These are phyloP conservation scores for Lasiodiplodia sp. DNA, from an alignment of 2,329 filamentous ascomycete species.

Conservation along the genomic window DNA sequence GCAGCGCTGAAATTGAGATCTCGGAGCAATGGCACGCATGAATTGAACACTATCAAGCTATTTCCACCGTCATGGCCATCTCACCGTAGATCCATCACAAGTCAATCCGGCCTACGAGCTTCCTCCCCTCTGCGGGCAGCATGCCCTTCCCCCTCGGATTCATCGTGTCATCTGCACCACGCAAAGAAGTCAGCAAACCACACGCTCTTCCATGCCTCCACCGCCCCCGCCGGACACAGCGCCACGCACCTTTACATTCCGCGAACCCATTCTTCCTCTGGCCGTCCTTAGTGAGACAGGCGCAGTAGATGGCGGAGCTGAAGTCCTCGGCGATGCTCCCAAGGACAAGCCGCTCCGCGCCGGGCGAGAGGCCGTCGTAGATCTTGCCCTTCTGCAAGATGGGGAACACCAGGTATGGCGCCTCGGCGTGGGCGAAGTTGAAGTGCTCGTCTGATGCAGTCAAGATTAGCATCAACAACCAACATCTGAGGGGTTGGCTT, in stretches of 20 bases:
- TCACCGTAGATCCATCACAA: not conserved
- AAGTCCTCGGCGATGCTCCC: constrained; percentile 40
- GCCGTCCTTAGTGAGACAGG: constrained; percentile 1
- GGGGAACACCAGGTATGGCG: constrained; percentile 42
- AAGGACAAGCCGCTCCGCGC: constrained; percentile 44
- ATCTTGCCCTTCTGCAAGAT: constrained; percentile 36
- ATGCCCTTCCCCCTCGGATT: constrained; percentile 18
- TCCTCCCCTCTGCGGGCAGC: constrained; percentile 6
- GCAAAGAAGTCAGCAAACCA: not conserved
- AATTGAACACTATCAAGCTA: not conserved
- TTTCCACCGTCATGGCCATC: not conserved
- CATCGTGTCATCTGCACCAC: constrained; percentile 5
- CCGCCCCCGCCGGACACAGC: not conserved
- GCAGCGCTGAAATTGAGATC: not conserved
- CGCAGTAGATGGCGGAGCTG: constrained; percentile 39
- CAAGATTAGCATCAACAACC: not conserved
- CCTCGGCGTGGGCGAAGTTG: constrained; percentile 39
- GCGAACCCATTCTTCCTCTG: not conserved
- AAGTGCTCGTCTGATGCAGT: constrained; percentile 37
- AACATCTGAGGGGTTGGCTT: too few species aligned
- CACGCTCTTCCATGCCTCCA: too few species aligned
- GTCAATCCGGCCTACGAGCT: not conserved
- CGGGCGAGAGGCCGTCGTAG: constrained; percentile 38
- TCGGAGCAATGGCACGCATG: not conserved
- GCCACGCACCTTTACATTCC: constrained; percentile 9